phyloP scores from a whole-genome alignment of 2,329 filamentous ascomycete genomes.

The Pyricularia grisea region DNA sequence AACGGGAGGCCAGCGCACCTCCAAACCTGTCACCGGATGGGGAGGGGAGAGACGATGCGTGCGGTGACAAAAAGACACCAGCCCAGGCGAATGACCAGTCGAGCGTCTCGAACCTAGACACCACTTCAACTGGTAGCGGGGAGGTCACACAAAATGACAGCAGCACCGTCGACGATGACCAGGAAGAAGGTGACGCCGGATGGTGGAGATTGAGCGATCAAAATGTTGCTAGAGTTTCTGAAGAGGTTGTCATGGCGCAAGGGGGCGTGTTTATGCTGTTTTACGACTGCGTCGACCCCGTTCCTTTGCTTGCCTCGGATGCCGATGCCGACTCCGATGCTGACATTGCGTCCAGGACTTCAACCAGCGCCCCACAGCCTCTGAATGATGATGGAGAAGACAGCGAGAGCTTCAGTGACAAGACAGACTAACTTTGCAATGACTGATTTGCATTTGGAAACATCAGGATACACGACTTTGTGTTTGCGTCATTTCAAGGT shows the following conservation, averaged over 20 bases:
- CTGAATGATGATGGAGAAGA: background rate
- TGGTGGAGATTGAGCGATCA: constrained; percentile 96
- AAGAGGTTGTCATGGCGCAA: constrained; percentile 64
- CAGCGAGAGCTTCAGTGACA: background rate
- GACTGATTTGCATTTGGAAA: background rate
- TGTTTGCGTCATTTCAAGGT: background rate
- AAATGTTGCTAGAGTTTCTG: constrained; percentile 63
- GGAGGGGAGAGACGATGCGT: background rate
- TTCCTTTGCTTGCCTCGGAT: constrained; percentile 26
- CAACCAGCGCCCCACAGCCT: background rate
- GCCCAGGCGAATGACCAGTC: constrained; percentile 7
- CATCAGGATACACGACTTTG: background rate
- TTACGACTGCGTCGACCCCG: constrained; percentile 65
- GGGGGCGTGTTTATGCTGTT: constrained; percentile 95
- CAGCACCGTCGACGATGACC: constrained; percentile 11
- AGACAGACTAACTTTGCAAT: background rate
- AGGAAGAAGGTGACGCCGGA: constrained; percentile 29
- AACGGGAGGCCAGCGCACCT: constrained; percentile 8
- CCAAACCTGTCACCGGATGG: constrained; percentile 2
- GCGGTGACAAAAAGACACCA: background rate
- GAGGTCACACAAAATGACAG: background rate
- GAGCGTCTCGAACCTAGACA: constrained; percentile 8
- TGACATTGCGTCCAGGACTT: background rate
- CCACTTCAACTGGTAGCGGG: background rate
- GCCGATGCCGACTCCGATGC: background rate